Conservation (phyloP, 2,329 filamentous ascomycete species). For the Pseudogymnoascus sp. region DNA sequence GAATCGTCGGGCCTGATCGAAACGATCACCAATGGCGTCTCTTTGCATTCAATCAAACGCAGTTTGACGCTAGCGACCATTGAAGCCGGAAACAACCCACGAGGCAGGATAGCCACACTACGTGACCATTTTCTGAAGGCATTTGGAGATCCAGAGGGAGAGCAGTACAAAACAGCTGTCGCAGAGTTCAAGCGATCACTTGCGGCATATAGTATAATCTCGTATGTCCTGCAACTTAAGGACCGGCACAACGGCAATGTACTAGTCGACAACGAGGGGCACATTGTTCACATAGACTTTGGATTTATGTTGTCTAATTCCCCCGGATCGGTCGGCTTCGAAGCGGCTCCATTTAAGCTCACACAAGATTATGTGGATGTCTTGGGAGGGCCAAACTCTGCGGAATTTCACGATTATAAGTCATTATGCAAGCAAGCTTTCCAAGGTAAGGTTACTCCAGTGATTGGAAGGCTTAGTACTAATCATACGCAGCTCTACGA, state of each 20-base stretch:
- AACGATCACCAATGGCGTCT: constrained; percentile 82
- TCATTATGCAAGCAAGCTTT: constrained; percentile 74
- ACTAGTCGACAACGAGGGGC: constrained; percentile 74
- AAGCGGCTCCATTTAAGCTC: constrained; percentile 79
- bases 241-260: constrained; percentile 83
- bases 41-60: constrained; percentile 76
- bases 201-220: constrained; percentile 78
- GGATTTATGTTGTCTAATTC: constrained; percentile 87
- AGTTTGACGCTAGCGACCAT: constrained; percentile 69
- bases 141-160: constrained; percentile 62
- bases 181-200: constrained; percentile 75
- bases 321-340: constrained; percentile 74
- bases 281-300: constrained; percentile 84
- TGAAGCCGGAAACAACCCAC: constrained; percentile 63
- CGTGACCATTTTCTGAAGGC: constrained; percentile 76
- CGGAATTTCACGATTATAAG: constrained; percentile 69
- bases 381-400: constrained; percentile 61
- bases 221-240: constrained; percentile 75
- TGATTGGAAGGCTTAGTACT: constrained; percentile 9
- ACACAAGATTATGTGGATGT: constrained; percentile 83
- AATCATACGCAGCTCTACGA: constrained; percentile 48
- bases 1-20: constrained; percentile 79
- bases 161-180: constrained; percentile 62
- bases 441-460: constrained; percentile 47
- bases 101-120: constrained; percentile 68